Percentiles rank a stretch among this genome's conserved stretches.
Evolutionary conservation across 2,329 filamentous ascomycete species (phyloP).

Genomic region (Pseudomassariella vexata): DNA sequence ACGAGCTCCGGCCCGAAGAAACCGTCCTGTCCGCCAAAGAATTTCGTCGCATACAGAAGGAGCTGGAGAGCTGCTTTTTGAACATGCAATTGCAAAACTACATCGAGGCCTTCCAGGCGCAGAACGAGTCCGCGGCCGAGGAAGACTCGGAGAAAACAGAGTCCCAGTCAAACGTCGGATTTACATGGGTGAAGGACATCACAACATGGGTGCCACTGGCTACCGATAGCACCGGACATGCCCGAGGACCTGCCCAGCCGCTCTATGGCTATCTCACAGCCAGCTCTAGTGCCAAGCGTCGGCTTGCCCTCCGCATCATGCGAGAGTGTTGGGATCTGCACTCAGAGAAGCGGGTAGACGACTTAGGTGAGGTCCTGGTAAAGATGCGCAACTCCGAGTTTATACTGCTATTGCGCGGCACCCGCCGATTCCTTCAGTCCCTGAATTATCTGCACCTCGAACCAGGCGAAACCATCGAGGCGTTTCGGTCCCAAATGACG

Average conservation of each 20-base stretch:
- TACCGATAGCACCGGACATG: background rate
- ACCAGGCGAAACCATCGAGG: constrained; percentile 31
- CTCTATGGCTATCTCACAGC: constrained; percentile 24
- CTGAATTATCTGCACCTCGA: constrained; percentile 24
- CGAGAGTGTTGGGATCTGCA: constrained; percentile 44
- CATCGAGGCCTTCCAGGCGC: constrained; percentile 14
- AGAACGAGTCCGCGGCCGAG: background rate
- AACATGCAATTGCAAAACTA: constrained; percentile 39
- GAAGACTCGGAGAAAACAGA: constrained; percentile 3
- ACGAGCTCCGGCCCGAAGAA: constrained; percentile 39
- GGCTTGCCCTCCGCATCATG: constrained; percentile 36
- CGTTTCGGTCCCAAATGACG: constrained; percentile 18
- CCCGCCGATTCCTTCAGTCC: constrained; percentile 25
- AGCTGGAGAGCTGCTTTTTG: constrained; percentile 41
- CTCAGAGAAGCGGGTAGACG: constrained; percentile 36
- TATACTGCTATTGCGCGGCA: constrained; percentile 36
- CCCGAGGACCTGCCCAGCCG: constrained; percentile 6
- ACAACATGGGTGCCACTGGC: constrained; percentile 36
- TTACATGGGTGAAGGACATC: constrained; percentile 34
- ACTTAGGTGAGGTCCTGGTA: constrained; percentile 34
- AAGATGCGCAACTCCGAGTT: constrained; percentile 34
- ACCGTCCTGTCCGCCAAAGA: constrained; percentile 30
- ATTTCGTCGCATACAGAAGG: constrained; percentile 33
- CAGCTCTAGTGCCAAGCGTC: constrained; percentile 30
- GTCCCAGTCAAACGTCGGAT: constrained; percentile 3